Evolutionary conservation across 768 basidiomycete species (phyloP).

Genomic region (Leccinum boreale): DNA sequence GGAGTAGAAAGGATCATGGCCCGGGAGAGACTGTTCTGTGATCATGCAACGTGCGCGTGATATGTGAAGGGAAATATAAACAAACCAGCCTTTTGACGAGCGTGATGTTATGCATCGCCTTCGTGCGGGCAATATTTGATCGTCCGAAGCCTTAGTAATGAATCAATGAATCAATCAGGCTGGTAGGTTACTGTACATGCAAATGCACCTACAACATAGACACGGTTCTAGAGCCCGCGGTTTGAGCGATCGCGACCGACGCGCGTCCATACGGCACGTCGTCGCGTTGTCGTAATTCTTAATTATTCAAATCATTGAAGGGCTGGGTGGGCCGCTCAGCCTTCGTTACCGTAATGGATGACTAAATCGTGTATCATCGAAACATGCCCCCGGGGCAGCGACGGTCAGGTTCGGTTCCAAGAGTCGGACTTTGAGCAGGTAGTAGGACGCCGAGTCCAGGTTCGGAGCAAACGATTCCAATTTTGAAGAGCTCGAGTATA

Average conservation of each 20-base stretch:
- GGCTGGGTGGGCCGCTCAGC: neutral
- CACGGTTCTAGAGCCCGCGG: neutral
- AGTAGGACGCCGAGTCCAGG: neutral
- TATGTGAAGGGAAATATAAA: neutral
- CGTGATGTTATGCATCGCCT: neutral
- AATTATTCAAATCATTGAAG: neutral
- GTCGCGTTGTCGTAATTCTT: neutral
- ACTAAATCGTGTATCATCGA: neutral
- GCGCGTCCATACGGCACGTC: neutral
- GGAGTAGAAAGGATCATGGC: neutral
- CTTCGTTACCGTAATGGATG: neutral
- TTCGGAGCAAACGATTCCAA: conserved; percentile 5
- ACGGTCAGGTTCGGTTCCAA: conserved; percentile 12
- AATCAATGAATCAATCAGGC: neutral
- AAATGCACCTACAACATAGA: neutral
- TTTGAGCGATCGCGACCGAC: neutral
- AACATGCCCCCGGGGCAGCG: conserved; percentile 2
- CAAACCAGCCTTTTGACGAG: neutral
- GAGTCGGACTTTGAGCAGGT: conserved; percentile 3
- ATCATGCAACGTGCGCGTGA: neutral
- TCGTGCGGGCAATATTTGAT: neutral
- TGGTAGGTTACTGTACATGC: neutral
- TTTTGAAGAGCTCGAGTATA: neutral
- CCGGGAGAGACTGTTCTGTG: neutral
- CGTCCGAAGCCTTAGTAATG: neutral